phyloP scores from a whole-genome alignment of 2,329 filamentous ascomycete species.

The Neoscytalidium dimidiatum region DNA sequence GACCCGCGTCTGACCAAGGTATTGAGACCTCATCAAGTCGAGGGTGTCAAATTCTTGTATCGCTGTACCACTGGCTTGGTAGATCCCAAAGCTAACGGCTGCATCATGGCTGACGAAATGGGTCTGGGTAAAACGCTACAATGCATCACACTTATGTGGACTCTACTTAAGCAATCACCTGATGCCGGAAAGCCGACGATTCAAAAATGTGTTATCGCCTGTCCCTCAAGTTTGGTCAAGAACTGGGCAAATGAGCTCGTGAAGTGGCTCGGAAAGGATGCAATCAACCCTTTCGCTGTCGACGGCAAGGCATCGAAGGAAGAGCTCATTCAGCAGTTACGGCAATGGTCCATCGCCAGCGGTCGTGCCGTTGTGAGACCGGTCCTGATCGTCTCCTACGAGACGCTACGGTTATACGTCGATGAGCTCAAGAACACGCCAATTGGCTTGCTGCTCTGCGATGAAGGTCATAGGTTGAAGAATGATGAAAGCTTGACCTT shows the following conservation, averaged over 20 bases:
- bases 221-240: conserved; percentile 90
- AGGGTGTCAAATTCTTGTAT: conserved; percentile 98
- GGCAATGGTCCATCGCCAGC: conserved; percentile 90
- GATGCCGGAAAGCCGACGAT: conserved; percentile 93
- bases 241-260: conserved; percentile 98
- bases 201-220: conserved; percentile 95
- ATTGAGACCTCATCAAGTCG: conserved; percentile 92
- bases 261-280: conserved; percentile 94
- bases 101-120: conserved; percentile 99
- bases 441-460: conserved; percentile 90
- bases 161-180: conserved; percentile 89
- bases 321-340: conserved; percentile 83
- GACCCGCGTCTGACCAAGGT: conserved; percentile 88
- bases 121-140: conserved; percentile 95
- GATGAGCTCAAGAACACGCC: conserved; percentile 86
- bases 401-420: conserved; percentile 87
- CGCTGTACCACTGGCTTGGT: conserved; percentile 93
- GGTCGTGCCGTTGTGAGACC: conserved; percentile 89
- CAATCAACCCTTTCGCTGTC: conserved; percentile 90
- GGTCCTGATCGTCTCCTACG: conserved; percentile 96
- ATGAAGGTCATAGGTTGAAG: conserved; percentile 95
- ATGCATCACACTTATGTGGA: conserved; percentile 97
- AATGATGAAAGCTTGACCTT: conserved; percentile 97
- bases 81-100: conserved; percentile 89
- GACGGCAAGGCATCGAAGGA: conserved; percentile 96